These are phyloP conservation scores for Mycogone perniciosa DNA, from an alignment of 2,329 filamentous ascomycete species.

Conservation along the genomic window DNA sequence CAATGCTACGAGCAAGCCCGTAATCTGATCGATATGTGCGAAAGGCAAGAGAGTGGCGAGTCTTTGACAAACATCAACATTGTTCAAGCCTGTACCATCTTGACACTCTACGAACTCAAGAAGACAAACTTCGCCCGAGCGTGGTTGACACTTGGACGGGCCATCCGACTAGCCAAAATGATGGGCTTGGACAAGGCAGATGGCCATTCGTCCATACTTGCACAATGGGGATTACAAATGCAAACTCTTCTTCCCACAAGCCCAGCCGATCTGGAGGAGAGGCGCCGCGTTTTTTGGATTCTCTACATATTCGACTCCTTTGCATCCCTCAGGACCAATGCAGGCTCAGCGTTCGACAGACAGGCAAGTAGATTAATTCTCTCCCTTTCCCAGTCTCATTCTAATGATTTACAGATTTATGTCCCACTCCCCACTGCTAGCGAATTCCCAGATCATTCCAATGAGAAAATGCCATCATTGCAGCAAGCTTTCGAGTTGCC, in stretches of 20 bases:
- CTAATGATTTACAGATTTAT: not conserved
- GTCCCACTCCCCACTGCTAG: not conserved
- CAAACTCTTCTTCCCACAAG: not conserved
- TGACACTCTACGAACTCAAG: constrained; percentile 10
- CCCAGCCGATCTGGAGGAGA: constrained; percentile 18
- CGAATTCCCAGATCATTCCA: not conserved
- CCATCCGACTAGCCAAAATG: constrained; percentile 6
- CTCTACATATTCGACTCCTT: constrained; percentile 19
- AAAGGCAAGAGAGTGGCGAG: constrained; percentile 6
- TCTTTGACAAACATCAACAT: constrained; percentile 7
- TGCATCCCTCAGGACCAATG: not conserved
- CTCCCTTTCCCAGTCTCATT: too few relatives aligned
- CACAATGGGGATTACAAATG: constrained; percentile 6
- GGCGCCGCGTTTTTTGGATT: constrained; percentile 18
- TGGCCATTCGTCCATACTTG: not conserved
- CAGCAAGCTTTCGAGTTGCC: not conserved
- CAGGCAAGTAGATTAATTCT: not conserved
- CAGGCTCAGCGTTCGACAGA: not conserved
- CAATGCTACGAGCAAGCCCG: constrained; percentile 8
- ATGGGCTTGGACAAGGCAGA: constrained; percentile 6
- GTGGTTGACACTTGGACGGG: constrained; percentile 10
- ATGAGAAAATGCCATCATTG: constrained; percentile 2
- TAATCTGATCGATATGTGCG: constrained; percentile 8
- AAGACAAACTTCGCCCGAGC: constrained; percentile 10
- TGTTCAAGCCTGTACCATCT: constrained; percentile 3